phyloP scores from a whole-genome alignment of 2,329 filamentous ascomycete genomes.

The Elsinoe perseae region DNA sequence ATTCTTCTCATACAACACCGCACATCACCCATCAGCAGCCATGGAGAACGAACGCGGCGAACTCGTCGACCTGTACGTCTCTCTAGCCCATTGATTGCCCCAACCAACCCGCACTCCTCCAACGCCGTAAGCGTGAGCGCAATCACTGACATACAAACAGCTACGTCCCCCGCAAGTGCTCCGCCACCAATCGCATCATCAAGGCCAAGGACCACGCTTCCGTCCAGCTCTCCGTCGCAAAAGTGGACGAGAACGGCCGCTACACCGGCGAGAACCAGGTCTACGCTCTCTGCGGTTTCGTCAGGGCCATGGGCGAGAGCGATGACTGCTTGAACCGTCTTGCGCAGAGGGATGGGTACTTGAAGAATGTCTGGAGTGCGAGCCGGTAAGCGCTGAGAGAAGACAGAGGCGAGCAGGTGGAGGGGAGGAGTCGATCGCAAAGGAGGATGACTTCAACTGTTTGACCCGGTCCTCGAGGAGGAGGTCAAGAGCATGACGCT shows the following conservation, averaged over 20 bases:
- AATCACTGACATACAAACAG: conserved; percentile 45
- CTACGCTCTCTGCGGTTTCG: conserved; percentile 96
- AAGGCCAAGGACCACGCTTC: conserved; percentile 99
- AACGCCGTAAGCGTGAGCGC: no score
- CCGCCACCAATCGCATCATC: conserved; percentile 98
- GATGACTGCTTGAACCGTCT: conserved; percentile 95
- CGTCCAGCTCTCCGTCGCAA: conserved; percentile 93
- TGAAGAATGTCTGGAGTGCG: conserved; percentile 95
- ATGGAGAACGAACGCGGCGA: conserved; percentile 99
- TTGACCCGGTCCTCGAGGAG: neutral
- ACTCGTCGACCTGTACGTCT: conserved; percentile 92
- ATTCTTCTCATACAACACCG: conserved; percentile 22
- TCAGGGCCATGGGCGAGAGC: conserved; percentile 94
- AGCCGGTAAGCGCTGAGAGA: conserved; percentile 40
- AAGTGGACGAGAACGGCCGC: conserved; percentile 98
- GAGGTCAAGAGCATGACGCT: neutral
- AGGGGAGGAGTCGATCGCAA: no score
- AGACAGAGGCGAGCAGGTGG: neutral
- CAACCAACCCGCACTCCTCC: neutral
- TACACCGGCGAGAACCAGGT: conserved; percentile 95
- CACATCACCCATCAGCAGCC: conserved; percentile 40
- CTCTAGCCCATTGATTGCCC: conserved; percentile 4
- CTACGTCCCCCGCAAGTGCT: conserved; percentile 98
- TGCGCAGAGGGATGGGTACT: conserved; percentile 87
- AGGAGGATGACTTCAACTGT: neutral